Evolutionary conservation across 1,284 basidiomycete genomes (phyloP), one percentile per base, ranked within the genome.

Genomic region (Coniferiporia sulphurascens): DNA sequence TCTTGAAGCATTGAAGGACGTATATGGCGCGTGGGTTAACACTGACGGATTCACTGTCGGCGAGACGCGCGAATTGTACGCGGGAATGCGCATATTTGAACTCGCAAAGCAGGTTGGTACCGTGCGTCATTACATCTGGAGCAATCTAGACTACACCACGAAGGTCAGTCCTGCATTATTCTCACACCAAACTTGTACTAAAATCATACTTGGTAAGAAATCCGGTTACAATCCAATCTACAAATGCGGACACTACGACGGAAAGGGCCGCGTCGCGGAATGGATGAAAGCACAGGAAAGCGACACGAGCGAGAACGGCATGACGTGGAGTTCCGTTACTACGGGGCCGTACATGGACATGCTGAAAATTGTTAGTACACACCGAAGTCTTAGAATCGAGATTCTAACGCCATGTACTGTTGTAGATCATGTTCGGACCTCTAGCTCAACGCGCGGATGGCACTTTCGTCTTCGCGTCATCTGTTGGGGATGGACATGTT

Each of bases 331-430:
- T 9, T 68, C 72, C 19, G 67, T 79, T 50, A 72, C 74, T 4
- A 72, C 75, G n/a, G 75, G 75, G 1, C 74, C 75, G 2, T 79
- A 78, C 66, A 73, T 77, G 66, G 77, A 80, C 46, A 76, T 77
- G 74, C 64, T 78, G 6, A 69, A 71, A 41, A 63, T 65, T 44
- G 72, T 74, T 58, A 61, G 75, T 70, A 17, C 1, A 9, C 27
- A 3, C n/a, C 17, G 5, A 27, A 41, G 4, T 17, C 12, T 17
- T 41, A n/a, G 1, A 8, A 46, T 17, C 19, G 21, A 45, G 15
- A 35, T 13, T 10, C 46, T 19, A 34, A 17, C 34, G 32, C 38
- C 38, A 3, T 15, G 13, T 32, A 32, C 13, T 17, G 12, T 34
- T 49, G 5, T 44, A 78, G 76, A 59, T 56, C 41, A 67, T 77